Evolutionary conservation across 2,329 filamentous ascomycete species (phyloP), one percentile per base, ranked within the genome.

Genomic region (Lasiodiplodia hormozganensis): DNA sequence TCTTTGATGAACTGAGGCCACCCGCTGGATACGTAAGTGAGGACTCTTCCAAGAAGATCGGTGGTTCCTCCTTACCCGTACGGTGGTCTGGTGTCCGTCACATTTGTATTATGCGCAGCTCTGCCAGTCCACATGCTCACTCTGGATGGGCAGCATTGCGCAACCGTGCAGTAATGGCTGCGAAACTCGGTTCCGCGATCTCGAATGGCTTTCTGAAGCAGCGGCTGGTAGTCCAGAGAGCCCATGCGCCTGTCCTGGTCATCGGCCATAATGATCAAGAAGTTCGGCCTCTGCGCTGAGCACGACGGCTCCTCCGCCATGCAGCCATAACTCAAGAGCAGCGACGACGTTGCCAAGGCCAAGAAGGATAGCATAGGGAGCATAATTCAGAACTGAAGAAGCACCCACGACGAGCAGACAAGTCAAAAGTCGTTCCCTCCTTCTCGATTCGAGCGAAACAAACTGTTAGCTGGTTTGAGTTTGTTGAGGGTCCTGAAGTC

Each of bases 31-130:
- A 10, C 11, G n/a, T 43, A 7, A 34, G 56, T 47, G 11, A 60
- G 56, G 36, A 28, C 56, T 53, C 52, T 25, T 49, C 12, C 21
- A 10, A 65, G 76, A 69, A 77, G 84, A 21, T 4, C 31, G 21
- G 12, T 12, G 4, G 12, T 2, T 7, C 1, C 31, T 34, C 31
- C 31, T 34, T 60, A 60, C 56, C 83, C 85, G 69, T 86, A 86
- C 14, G 85, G 86, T 58, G 86, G 81, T 40, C 75, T 76, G 1
- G 86, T 83, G 73, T 86, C 83, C 0, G 90, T 92, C 1, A 92
- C 88, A 71, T 92, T 92, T 0, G 89, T 91, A 71, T 91, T 92
- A 72, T 92, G 90, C 0, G 89, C 88, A 11, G 87, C 84, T 73
- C 86, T 87, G 0, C 90, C 90, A 0, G 89, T 91, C 84, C 85